A percentile compares a stretch with the other conserved stretches of the same genome.
Conservation (phyloP, 768 basidiomycete species). For the Hericium alpestre region DNA sequence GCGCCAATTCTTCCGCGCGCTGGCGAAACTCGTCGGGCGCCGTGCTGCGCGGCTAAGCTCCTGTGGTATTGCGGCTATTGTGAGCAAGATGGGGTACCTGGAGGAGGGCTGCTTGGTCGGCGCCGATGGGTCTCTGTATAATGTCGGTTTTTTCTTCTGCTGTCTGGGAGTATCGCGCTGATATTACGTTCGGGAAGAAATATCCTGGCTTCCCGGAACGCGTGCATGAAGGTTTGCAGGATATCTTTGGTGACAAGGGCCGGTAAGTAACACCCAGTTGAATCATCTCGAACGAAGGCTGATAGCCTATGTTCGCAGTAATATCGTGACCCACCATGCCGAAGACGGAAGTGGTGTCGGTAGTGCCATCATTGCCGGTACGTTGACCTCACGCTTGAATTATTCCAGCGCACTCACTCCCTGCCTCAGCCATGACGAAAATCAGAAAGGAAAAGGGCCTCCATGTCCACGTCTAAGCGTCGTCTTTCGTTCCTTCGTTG, state of each 20-base stretch:
- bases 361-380: conserved; percentile 88
- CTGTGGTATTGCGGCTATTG: conserved; percentile 95
- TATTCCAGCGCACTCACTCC: conserved; percentile 4
- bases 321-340: conserved; percentile 72
- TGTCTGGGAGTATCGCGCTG: background rate
- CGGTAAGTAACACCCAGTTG: conserved; percentile 37
- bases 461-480: conserved; percentile 38
- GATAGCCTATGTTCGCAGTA: conserved; percentile 26
- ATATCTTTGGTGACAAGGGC: conserved; percentile 95
- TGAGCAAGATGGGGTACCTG: conserved; percentile 86
- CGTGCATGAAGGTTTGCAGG: conserved; percentile 84
- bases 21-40: conserved; percentile 81
- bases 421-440: conserved; percentile 75
- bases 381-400: conserved; percentile 15
- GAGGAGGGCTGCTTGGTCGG: conserved; percentile 86
- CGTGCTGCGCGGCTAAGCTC: conserved; percentile 86
- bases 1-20: conserved; percentile 92
- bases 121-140: conserved; percentile 92
- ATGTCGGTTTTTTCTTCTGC: conserved; percentile 39
- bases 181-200: conserved; percentile 46
- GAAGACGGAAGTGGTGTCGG: conserved; percentile 93
- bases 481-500: background rate
- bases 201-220: conserved; percentile 93
- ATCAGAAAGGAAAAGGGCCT: conserved; percentile 58
- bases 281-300: background rate